Evolutionary conservation across 2,329 filamentous ascomycete species (phyloP).

Genomic region (Nectriaceae sp.): DNA sequence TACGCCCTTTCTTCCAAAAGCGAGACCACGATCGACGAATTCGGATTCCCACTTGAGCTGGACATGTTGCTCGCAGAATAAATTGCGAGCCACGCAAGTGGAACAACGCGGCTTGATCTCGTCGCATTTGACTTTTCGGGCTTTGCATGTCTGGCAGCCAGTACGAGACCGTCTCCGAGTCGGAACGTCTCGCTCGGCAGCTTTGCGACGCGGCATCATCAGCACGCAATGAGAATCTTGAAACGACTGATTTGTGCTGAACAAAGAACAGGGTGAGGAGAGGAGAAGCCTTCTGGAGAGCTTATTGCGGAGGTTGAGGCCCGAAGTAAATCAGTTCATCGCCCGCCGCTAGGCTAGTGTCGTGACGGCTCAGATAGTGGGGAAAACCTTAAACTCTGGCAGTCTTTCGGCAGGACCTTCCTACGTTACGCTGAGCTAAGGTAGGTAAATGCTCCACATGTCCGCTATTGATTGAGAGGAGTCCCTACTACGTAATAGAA

Average conservation of each 20-base stretch:
- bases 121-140: conserved; percentile 26
- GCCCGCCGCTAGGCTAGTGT: no score
- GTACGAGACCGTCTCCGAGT: conserved; percentile 15
- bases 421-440: no score
- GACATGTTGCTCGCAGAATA: not conserved
- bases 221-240: conserved; percentile 4
- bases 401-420: no score
- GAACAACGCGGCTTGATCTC: conserved; percentile 21
- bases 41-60: conserved; percentile 32
- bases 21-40: conserved; percentile 25
- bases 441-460: no score
- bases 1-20: conserved; percentile 32
- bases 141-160: conserved; percentile 25
- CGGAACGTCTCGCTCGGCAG: conserved; percentile 13
- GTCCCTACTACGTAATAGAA: no score
- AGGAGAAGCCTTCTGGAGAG: not conserved
- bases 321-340: no score
- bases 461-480: no score
- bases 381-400: no score
- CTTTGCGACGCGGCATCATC: conserved; percentile 20
- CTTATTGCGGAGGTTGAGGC: no score
- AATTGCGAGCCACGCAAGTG: conserved; percentile 11
- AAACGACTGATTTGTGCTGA: not conserved
- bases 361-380: no score
- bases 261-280: not conserved